Base-by-base conservation (phyloP, 495 filamentous ascomycete species). In the Halenospora varia region DNA sequence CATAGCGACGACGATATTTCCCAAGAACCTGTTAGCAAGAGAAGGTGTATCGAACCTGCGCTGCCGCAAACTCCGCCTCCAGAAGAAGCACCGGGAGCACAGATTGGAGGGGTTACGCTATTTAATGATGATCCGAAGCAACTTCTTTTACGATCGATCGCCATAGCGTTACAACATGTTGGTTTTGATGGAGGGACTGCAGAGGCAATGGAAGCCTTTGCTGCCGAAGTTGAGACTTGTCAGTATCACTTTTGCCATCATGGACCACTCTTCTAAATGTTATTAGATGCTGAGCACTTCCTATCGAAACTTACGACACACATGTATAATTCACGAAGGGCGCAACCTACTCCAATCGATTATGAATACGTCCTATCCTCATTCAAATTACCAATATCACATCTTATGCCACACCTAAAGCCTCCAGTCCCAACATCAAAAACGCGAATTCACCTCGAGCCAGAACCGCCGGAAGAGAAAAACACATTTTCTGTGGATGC, bases 261-360 rank as follows among this genome's bases (percentile, higher is more conserved):
- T 22, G 1, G n/a, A 22, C 11, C 39, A 10, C 50, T 41, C 57
- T n/a, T 46, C 53, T 69, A 20, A 66, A 55, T 20, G 48, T 11
- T 25, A 59, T 10, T 35, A 70, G 47, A 88, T 73, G 79, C 87
- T 66, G 60, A 77, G 25, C 71, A 76, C 53, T 76, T 88, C 53
- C 69, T 83, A 11, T 74, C 75, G 17, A 70, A 76, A 49, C 74
- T 89, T 24, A 77, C 77, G 22, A 71, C 79, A 39, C 85, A 86
- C 3, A 88, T 90, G 83, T 69, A 75, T 25, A 72, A 78, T 13
- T 73, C 74, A 18, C 77, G 88, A 25, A 83, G 88, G 15, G 73
- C 76, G 15, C 74, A 79, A 48, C 79, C 87, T 2, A 82, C 84
- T 13, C 82, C 88, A 15, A 75, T 81, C 40, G 88, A 92, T 69